A percentile compares a stretch with the other conserved stretches of the same genome.
phyloP scores from a whole-genome alignment of 169 alveolate species.

The Eimeria maxima region DNA sequence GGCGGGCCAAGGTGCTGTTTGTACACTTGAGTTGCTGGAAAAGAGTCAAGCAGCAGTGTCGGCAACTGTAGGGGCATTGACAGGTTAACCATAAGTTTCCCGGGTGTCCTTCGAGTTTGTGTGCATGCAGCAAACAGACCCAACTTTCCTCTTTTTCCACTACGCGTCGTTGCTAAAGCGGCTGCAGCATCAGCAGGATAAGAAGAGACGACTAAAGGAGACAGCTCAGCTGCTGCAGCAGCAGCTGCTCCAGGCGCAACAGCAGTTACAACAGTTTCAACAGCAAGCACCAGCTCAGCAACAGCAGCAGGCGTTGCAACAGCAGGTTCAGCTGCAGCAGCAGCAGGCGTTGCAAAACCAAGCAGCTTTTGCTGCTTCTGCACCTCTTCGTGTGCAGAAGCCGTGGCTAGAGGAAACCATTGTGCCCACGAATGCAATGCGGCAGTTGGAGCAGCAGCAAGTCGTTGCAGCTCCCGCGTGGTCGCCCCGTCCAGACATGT shows the following conservation, averaged over 20 bases:
- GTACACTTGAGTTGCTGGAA: neutral
- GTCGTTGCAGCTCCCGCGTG: conserved; percentile 10
- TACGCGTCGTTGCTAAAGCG: conserved; percentile 58
- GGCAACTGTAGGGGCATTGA: neutral
- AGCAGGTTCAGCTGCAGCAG: conserved; percentile 34
- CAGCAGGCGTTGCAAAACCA: conserved; percentile 28
- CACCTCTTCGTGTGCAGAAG: neutral
- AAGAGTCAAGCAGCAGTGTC: conserved; percentile 16
- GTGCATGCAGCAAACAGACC: conserved; percentile 82
- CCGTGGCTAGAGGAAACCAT: conserved; percentile 44
- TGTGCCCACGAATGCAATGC: conserved; percentile 48
- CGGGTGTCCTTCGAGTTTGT: neutral
- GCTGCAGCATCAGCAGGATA: conserved; percentile 62
- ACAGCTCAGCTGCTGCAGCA: conserved; percentile 74
- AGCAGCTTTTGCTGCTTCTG: neutral
- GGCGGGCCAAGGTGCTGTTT: conserved; percentile 34
- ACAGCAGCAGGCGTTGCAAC: conserved; percentile 47
- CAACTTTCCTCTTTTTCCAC: conserved; percentile 66
- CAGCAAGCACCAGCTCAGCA: conserved; percentile 47
- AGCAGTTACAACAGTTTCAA: conserved; percentile 54
- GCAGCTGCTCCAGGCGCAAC: conserved; percentile 66
- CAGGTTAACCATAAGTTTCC: neutral
- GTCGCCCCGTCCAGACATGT: conserved; percentile 57
- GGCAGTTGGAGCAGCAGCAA: conserved; percentile 42
- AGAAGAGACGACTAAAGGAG: conserved; percentile 25